Evolutionary conservation across 345 rosid species (phyloP).

Genomic region (Theobroma cacao): DNA sequence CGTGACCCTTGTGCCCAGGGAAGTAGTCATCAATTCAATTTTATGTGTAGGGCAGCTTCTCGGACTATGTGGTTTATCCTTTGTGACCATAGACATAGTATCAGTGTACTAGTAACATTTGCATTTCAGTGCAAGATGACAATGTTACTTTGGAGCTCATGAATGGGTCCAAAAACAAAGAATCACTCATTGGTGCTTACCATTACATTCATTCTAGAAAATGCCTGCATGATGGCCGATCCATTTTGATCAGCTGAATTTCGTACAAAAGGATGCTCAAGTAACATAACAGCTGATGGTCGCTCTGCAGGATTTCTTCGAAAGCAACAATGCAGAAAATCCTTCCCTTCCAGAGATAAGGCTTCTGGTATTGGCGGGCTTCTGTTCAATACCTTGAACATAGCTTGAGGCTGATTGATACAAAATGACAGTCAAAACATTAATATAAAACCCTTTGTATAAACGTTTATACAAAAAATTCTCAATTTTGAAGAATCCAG

Average conservation of each 20-base stretch:
- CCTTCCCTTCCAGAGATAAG: conserved; percentile 55
- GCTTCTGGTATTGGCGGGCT: conserved; percentile 56
- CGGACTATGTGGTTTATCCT: conserved; percentile 35
- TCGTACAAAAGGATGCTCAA: conserved; percentile 57
- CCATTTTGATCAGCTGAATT: conserved; percentile 35
- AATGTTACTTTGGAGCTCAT: neutral
- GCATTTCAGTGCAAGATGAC: neutral
- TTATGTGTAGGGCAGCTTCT: conserved; percentile 12
- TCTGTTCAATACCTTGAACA: conserved; percentile 58
- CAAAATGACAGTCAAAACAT: conserved; percentile 7
- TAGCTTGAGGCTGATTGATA: conserved; percentile 55
- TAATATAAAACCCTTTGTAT: neutral
- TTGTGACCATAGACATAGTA: neutral
- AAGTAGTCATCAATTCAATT: conserved; percentile 15
- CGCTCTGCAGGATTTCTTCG: conserved; percentile 60
- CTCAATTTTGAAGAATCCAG: neutral
- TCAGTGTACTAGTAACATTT: conserved; percentile 2
- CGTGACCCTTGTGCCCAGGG: conserved; percentile 5
- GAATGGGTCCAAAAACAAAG: conserved; percentile 9
- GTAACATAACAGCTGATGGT: conserved; percentile 45
- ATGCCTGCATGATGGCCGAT: conserved; percentile 12
- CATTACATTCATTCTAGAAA: conserved; percentile 18
- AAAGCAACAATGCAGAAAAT: conserved; percentile 60
- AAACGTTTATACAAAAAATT: neutral
- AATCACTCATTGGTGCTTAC: conserved; percentile 22